A percentile compares a stretch with the other conserved stretches of the same genome.
Evolutionary conservation across 306 rosid genomes (phyloP).

Genomic region (Quercus suber): DNA sequence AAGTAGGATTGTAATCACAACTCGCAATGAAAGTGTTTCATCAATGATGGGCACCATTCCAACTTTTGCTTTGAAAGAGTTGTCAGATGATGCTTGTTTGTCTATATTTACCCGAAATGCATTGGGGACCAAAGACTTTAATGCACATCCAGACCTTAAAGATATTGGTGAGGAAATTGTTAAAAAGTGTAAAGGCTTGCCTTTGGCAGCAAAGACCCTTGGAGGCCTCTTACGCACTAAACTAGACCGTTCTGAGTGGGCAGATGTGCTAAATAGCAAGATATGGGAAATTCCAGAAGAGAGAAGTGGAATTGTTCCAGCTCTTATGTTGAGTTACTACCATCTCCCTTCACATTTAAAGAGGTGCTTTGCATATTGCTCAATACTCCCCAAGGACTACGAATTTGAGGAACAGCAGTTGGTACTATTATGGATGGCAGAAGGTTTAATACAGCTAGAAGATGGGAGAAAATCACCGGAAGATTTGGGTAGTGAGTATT

Average conservation of each 20-base stretch:
- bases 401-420: background rate
- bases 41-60: too few relatives aligned
- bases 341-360: background rate
- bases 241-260: background rate
- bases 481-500: background rate
- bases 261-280: background rate
- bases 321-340: slow-evolving; percentile 6
- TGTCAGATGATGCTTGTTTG: too few relatives aligned
- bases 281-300: background rate
- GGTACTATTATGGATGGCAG: slow-evolving; percentile 3
- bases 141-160: background rate
- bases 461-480: background rate
- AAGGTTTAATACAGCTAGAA: background rate
- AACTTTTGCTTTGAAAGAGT: too few relatives aligned
- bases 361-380: slow-evolving; percentile 13
- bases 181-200: background rate
- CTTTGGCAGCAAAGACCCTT: background rate
- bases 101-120: too few relatives aligned
- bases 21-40: too few relatives aligned
- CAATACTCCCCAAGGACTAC: slow-evolving; percentile 1
- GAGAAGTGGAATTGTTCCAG: background rate
- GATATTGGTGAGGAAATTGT: background rate
- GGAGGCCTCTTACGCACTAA: slow-evolving; percentile 6
- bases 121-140: background rate
- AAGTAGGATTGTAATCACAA: too few relatives aligned